Evolutionary conservation across 2,329 filamentous ascomycete species (phyloP), one percentile per base, ranked within the genome.

Genomic region (Fusarium staphyleae): DNA sequence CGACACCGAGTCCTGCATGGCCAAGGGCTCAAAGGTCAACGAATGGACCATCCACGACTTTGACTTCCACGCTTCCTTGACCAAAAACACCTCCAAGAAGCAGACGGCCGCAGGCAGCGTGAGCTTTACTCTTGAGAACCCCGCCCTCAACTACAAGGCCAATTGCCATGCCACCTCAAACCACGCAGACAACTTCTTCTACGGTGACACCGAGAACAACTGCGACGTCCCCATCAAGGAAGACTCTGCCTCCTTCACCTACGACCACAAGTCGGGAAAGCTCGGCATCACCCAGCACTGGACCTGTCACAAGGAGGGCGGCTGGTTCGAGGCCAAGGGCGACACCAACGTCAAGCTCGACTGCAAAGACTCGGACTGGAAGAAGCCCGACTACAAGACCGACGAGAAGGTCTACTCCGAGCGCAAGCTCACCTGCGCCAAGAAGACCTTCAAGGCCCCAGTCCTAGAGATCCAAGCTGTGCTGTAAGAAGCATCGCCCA

Each of bases 101-200:
- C 76, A 81, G 60, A 78, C 76, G 61, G 74, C 74, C 9, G 74
- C 69, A 66, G 79, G 78, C 39, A 72, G 72, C 50, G 75, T 78
- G 48, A 72, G 68, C 62, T 83, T 84, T 70, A 77, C 76, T 57
- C 70, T 83, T 7, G 66, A 70, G 51, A 83, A 82, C 75, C 70
- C 74, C 12, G 79, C 72, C 33, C 65, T 80, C 35, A 62, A 71
- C 42, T 74, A 75, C 60, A 60, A 65, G 22, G 70, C 72, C 49
- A 59, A 51, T 43, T 83, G 81, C 75, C 61, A 49, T 18, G 78
- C 71, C 44, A 39, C 62, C 29, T 80, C 76, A 64, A 69, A 62
- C 52, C 70, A 74, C 66, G 71, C 78, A 14, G 62, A 55, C 22
- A 75, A 78, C 57, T 82, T 80, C 66, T 83, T 82, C 70, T 78